These are phyloP conservation scores for Cephaloascus fragrans DNA, from an alignment of 805 yeast species.

Conservation along the genomic window DNA sequence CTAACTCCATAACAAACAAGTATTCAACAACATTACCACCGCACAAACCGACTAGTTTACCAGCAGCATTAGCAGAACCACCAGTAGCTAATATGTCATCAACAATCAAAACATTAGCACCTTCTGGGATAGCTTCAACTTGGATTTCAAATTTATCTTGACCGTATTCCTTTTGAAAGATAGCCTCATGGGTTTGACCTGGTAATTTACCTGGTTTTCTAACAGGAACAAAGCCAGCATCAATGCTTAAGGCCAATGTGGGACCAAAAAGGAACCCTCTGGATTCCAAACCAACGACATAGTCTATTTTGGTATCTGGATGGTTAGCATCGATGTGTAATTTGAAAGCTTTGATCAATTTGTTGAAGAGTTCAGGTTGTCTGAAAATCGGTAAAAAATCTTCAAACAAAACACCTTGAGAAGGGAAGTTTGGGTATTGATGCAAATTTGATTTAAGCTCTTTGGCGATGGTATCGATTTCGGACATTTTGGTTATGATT, in stretches of 20 bases:
- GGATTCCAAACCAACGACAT: conserved; percentile 88
- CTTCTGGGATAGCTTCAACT: conserved; percentile 66
- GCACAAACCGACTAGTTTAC: conserved; percentile 60
- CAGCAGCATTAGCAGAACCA: conserved; percentile 93
- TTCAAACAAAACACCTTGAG: conserved; percentile 87
- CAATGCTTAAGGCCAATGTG: conserved; percentile 78
- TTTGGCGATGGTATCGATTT: conserved; percentile 13
- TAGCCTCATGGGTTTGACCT: conserved; percentile 65
- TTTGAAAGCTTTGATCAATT: conserved; percentile 72
- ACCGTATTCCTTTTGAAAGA: conserved; percentile 88
- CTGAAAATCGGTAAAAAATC: conserved; percentile 94
- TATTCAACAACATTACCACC: conserved; percentile 73
- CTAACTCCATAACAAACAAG: conserved; percentile 87
- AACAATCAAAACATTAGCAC: conserved; percentile 75
- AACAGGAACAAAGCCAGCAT: conserved; percentile 89
- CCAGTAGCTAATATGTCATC: conserved; percentile 99
- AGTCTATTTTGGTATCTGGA: conserved; percentile 61
- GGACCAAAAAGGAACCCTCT: conserved; percentile 98
- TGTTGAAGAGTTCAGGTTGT: conserved; percentile 70
- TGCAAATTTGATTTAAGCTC: conserved; percentile 26
- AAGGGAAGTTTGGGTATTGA: conserved; percentile 92
- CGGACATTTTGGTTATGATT: background rate
- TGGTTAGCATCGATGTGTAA: conserved; percentile 52
- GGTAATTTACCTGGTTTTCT: conserved; percentile 96
- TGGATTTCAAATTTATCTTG: conserved; percentile 85